Evolutionary conservation across 208 protist genomes (phyloP).

Genomic region (Crithidia brevicula): DNA sequence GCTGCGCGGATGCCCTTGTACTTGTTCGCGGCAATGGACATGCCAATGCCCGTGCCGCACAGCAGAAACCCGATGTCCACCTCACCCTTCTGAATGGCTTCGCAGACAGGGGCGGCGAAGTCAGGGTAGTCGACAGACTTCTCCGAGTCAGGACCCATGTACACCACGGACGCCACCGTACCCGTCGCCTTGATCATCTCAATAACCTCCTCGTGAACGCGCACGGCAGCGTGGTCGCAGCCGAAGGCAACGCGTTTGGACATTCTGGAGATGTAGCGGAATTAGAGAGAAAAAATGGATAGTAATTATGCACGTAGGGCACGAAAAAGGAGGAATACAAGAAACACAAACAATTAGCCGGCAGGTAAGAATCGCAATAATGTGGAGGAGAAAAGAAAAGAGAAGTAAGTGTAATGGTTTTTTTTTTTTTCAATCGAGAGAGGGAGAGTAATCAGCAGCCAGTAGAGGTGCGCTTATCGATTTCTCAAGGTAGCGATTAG

Average conservation of each 20-base stretch:
- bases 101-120: conserved; percentile 74
- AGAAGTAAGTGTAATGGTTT: no score
- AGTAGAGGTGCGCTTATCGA: no score
- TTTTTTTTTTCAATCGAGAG: no score
- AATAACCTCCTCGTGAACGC: conserved; percentile 66
- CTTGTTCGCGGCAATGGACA: conserved; percentile 96
- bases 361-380: not conserved
- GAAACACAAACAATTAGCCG: not conserved
- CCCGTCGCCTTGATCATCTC: conserved; percentile 51
- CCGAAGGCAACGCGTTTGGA: conserved; percentile 80
- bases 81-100: conserved; percentile 63
- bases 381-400: conserved; percentile 15
- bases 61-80: conserved; percentile 85
- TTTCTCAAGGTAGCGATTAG: no score
- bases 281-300: no score
- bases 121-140: conserved; percentile 94
- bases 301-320: no score
- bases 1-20: conserved; percentile 90
- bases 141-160: conserved; percentile 63
- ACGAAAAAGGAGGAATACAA: conserved; percentile 2
- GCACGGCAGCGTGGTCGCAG: conserved; percentile 88
- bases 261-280: no score
- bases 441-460: no score
- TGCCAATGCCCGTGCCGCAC: conserved; percentile 96
- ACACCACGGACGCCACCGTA: conserved; percentile 66